phyloP scores from a whole-genome alignment of 306 rosid genomes.

The Prunus persica region DNA sequence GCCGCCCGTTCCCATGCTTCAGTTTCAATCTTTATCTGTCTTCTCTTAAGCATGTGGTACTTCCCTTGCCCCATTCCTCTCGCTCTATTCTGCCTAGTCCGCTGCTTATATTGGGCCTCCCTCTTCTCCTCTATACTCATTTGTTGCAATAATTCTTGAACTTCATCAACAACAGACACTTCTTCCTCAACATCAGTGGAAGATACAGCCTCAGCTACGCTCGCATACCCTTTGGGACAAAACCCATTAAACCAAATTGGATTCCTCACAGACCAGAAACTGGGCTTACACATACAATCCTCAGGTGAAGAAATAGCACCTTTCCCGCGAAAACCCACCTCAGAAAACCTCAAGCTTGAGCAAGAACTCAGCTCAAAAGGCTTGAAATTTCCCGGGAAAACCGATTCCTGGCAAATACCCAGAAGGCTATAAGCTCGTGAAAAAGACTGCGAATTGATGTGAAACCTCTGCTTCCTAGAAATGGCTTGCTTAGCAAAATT shows the following conservation, averaged over 20 bases:
- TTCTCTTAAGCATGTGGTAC: constrained; percentile 48
- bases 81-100: constrained; percentile 4
- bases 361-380: constrained; percentile 21
- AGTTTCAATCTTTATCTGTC: constrained; percentile 85
- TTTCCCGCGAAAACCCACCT: constrained; percentile 18
- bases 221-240: constrained; percentile 44
- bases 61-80: constrained; percentile 43
- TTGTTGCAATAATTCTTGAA: constrained; percentile 48
- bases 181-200: constrained; percentile 74
- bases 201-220: constrained; percentile 68
- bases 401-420: constrained; percentile 14
- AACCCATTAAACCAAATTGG: constrained; percentile 20
- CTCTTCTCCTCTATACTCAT: constrained; percentile 50
- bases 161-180: constrained; percentile 35
- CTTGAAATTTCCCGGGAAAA: constrained; percentile 18
- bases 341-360: constrained; percentile 12
- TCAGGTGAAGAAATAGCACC: constrained; percentile 6
- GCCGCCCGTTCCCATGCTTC: constrained; percentile 84
- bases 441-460: constrained; percentile 22
- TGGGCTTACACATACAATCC: constrained; percentile 7
- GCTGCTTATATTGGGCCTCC: constrained; percentile 24
- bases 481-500: constrained; percentile 49
- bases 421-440: constrained; percentile 26
- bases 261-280: constrained; percentile 28
- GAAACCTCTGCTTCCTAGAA: constrained; percentile 24